Base-by-base conservation (phyloP, 371 early-diverging fungal genomes). In the Mucor velutinosus region DNA sequence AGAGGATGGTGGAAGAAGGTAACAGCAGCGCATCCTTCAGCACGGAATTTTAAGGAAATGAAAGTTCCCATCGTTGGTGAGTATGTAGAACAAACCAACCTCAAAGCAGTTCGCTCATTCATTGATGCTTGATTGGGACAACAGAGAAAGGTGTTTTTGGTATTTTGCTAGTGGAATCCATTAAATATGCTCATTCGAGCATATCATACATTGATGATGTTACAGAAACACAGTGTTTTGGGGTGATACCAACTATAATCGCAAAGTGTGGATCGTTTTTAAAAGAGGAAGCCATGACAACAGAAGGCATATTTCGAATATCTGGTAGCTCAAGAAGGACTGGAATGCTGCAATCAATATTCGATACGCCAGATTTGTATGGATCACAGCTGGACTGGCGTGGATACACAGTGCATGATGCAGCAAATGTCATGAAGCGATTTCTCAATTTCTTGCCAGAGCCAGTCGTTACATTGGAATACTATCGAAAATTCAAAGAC, bases 341-440 rank as follows among this genome's bases (percentile, higher is more conserved):
- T 30, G 67, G 79, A 6, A 79, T 80, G 65, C 69, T 89, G 32
- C 89, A 89, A 65, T 61, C 77, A 10, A 64, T 86, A 43, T 89
- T 89, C 60, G 87, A 88, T 59, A 77, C 83, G 8, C 80, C 84
- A 19, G 84, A 85, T 17, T 75, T 76, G 3, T 87, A 85, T 66
- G 87, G 88, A 19, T 71, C 77, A 8, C 76, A 79, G 39, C 64
- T 86, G n/a, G 82, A 83, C 58, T 87, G 87, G 86, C 67, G 76
- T 49, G 83, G 78, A 15, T 88, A 79, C 73, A 84, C 86, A 11
- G 86, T 86, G 7, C 86, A 86, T 61, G 89, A 89, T 76, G 89
- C 88, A 37, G 88, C 88, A 12, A 87, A 85, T 68, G 81, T 88
- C 23, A 76, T 89, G 68, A 82, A 86, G 14, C 80, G 89, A 43